Evolutionary conservation across 2,329 filamentous ascomycete species (phyloP).

Genomic region (Xylariaceae sp.): DNA sequence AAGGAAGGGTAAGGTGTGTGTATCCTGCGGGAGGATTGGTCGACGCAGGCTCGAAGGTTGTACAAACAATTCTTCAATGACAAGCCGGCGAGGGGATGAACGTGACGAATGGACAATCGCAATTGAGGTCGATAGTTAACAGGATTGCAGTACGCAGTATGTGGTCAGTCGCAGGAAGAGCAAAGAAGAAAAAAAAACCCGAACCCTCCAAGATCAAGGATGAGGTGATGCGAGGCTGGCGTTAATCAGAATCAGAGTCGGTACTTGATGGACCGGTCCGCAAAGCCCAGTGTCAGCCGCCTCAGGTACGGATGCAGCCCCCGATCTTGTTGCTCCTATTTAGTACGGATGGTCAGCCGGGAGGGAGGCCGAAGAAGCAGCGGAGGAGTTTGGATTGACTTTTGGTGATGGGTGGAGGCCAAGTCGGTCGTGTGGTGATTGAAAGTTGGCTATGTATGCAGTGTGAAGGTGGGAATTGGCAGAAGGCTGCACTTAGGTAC

Average conservation of each 20-base stretch:
- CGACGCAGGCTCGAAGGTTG: constrained; percentile 18
- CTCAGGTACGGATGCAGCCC: constrained; percentile 18
- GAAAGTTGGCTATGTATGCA: constrained; percentile 23
- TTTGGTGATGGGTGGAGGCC: constrained; percentile 26
- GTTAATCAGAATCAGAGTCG: constrained; percentile 20
- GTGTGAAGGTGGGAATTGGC: constrained; percentile 1
- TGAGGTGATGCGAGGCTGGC: constrained; percentile 27
- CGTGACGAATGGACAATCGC: constrained; percentile 10
- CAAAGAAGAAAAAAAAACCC: constrained; percentile 11
- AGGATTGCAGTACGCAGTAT: not conserved
- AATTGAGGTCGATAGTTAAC: constrained; percentile 5
- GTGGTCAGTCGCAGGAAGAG: constrained; percentile 15
- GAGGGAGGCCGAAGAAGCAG: constrained; percentile 8
- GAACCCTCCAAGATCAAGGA: constrained; percentile 8
- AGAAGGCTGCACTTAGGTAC: constrained; percentile 10
- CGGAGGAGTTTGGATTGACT: constrained; percentile 19
- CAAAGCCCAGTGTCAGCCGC: constrained; percentile 16
- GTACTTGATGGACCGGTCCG: constrained; percentile 6
- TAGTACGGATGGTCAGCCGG: constrained; percentile 15
- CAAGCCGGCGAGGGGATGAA: constrained; percentile 19
- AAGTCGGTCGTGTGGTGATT: constrained; percentile 22
- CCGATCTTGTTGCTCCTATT: constrained; percentile 10
- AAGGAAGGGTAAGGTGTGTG: constrained; percentile 21
- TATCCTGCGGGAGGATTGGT: constrained; percentile 25
- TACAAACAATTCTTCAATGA: constrained; percentile 21